A percentile compares a stretch with the other conserved stretches of the same genome.
Evolutionary conservation across 2,329 filamentous ascomycete genomes (phyloP).

Genomic region (Tolypocladium endophyticum): DNA sequence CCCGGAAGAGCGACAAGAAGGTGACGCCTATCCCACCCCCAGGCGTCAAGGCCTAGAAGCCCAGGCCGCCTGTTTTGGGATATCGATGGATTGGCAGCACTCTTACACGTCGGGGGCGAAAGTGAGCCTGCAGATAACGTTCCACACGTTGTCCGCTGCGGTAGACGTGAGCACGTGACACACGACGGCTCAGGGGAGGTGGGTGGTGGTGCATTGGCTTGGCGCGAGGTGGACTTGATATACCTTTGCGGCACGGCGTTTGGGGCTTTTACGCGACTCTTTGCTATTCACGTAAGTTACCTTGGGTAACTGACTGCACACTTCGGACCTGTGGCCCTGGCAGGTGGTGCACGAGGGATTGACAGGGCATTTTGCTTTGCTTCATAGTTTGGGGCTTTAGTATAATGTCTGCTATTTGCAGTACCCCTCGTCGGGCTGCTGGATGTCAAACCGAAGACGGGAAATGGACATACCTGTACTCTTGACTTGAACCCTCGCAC

Average conservation of each 20-base stretch:
- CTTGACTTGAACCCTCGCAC: background rate
- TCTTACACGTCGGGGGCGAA: background rate
- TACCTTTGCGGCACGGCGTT: constrained; percentile 2
- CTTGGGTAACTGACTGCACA: background rate
- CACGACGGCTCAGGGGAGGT: background rate
- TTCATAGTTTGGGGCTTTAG: background rate
- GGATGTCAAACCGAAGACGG: background rate
- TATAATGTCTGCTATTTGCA: background rate
- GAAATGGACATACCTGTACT: background rate
- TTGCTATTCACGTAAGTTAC: background rate
- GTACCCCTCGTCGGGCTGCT: background rate
- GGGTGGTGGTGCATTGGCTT: background rate
- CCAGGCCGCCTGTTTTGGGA: background rate
- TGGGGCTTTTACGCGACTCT: background rate
- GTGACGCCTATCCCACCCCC: constrained; percentile 17
- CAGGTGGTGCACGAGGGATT: background rate
- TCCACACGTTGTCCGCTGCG: background rate
- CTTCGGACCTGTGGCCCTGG: background rate
- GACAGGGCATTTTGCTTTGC: background rate
- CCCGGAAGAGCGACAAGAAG: constrained; percentile 5
- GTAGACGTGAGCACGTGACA: background rate
- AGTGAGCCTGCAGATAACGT: background rate
- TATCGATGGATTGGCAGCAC: background rate
- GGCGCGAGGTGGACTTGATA: background rate
- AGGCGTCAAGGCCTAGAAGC: constrained; percentile 11